Evolutionary conservation across 257 asterid species (phyloP).

Genomic region (Nicotiana obtusifolia): DNA sequence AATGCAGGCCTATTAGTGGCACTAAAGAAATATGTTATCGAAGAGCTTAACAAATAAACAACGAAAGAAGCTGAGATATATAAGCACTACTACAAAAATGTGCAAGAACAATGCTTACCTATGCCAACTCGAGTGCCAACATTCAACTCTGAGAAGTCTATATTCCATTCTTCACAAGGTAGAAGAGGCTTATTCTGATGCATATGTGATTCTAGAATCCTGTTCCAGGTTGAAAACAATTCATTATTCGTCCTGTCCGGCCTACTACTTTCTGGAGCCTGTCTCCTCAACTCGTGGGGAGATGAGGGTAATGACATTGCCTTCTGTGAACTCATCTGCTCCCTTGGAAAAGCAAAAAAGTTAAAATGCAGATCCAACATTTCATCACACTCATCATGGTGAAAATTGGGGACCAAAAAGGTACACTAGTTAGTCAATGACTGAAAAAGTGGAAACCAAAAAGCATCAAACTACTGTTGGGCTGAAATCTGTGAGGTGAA

Average conservation of each 20-base stretch:
- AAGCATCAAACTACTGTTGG: neutral
- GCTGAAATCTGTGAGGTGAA: neutral
- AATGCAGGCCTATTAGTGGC: neutral
- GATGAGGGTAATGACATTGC: slow-evolving; percentile 92
- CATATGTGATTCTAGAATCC: slow-evolving; percentile 65
- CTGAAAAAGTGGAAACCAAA: neutral
- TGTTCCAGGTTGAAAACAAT: slow-evolving; percentile 79
- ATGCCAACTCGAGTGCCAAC: slow-evolving; percentile 96
- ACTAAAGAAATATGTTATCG: neutral
- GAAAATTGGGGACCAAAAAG: slow-evolving; percentile 22
- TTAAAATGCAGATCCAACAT: slow-evolving; percentile 27
- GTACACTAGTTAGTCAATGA: neutral
- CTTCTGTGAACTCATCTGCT: slow-evolving; percentile 33
- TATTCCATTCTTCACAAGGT: slow-evolving; percentile 90
- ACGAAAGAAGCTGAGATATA: neutral
- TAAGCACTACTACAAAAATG: neutral
- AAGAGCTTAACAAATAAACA: neutral
- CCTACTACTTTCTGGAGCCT: slow-evolving; percentile 33
- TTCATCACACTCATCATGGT: slow-evolving; percentile 24
- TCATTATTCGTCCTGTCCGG: slow-evolving; percentile 43
- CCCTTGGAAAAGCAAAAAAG: slow-evolving; percentile 24
- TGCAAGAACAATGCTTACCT: slow-evolving; percentile 43
- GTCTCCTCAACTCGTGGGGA: slow-evolving; percentile 74
- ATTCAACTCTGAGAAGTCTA: slow-evolving; percentile 78
- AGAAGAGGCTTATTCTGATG: slow-evolving; percentile 72